Conservation (phyloP, 768 basidiomycete species). For the Leccinum subgranulosum region DNA sequence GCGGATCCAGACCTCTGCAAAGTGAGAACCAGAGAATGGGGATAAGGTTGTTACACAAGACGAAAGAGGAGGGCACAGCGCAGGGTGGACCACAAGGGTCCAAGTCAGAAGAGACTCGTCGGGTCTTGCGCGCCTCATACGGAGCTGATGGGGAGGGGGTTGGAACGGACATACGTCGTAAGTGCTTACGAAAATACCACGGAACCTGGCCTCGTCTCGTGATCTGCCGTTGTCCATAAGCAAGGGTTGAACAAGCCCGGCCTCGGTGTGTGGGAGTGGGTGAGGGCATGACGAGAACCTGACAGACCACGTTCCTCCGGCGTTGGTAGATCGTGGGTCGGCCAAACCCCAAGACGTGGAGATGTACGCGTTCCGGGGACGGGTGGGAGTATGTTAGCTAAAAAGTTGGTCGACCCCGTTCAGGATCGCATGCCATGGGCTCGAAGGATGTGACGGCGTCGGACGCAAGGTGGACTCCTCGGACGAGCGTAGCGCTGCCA, state of each 20-base stretch:
- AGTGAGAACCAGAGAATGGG: not conserved
- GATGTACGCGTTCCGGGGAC: not conserved
- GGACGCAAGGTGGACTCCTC: not conserved
- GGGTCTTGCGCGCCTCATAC: not conserved
- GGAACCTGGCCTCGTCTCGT: not conserved
- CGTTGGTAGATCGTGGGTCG: not conserved
- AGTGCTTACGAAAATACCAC: not conserved
- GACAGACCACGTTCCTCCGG: not conserved
- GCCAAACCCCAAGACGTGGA: not conserved
- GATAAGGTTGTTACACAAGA: not conserved
- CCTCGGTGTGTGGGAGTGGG: not conserved
- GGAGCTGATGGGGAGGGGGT: not conserved
- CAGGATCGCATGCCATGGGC: not conserved
- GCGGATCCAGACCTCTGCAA: not conserved
- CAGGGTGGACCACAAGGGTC: not conserved
- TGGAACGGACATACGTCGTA: not conserved
- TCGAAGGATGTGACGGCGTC: not conserved
- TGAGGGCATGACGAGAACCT: not conserved
- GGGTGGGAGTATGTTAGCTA: not conserved
- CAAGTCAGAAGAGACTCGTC: not conserved
- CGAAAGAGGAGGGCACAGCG: not conserved
- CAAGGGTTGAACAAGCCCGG: not conserved
- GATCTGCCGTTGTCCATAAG: not conserved
- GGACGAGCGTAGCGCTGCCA: not conserved
- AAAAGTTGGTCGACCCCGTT: not conserved